phyloP scores from a whole-genome alignment of 345 rosid genomes.

The Psidium guajava region DNA sequence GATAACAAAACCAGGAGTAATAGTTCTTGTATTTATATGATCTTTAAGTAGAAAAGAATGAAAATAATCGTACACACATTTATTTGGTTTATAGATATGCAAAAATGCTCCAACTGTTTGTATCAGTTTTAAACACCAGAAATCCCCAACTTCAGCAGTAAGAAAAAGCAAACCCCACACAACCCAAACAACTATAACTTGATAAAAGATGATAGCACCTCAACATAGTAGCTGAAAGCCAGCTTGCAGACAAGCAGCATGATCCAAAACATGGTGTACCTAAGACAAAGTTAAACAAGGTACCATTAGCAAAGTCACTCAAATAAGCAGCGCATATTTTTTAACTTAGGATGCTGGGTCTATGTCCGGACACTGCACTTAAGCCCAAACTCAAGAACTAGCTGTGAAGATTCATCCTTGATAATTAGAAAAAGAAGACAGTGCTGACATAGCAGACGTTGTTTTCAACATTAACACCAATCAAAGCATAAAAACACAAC shows the following conservation, averaged over 20 bases:
- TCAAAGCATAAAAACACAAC: neutral
- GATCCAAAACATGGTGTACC: slow-evolving; percentile 96
- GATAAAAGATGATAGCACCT: slow-evolving; percentile 32
- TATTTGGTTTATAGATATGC: neutral
- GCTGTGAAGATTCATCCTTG: neutral
- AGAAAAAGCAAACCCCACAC: neutral
- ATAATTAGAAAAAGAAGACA: neutral
- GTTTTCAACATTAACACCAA: neutral
- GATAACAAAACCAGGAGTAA: neutral
- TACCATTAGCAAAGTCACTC: neutral
- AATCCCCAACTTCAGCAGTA: neutral
- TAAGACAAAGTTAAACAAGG: neutral
- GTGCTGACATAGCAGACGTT: neutral
- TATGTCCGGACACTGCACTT: neutral
- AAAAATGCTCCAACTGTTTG: neutral
- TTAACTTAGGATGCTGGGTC: neutral
- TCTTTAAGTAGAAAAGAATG: neutral
- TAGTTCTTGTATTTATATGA: neutral
- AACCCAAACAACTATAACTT: neutral
- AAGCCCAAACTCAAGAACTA: neutral
- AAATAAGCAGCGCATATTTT: neutral
- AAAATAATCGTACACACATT: neutral
- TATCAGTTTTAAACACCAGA: neutral
- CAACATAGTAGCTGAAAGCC: slow-evolving; percentile 96
- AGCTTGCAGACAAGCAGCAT: slow-evolving; percentile 82